Evolutionary conservation across 2,329 filamentous ascomycete genomes (phyloP), one percentile per base, ranked within the genome.

Genomic region (Fusarium ramigenum): DNA sequence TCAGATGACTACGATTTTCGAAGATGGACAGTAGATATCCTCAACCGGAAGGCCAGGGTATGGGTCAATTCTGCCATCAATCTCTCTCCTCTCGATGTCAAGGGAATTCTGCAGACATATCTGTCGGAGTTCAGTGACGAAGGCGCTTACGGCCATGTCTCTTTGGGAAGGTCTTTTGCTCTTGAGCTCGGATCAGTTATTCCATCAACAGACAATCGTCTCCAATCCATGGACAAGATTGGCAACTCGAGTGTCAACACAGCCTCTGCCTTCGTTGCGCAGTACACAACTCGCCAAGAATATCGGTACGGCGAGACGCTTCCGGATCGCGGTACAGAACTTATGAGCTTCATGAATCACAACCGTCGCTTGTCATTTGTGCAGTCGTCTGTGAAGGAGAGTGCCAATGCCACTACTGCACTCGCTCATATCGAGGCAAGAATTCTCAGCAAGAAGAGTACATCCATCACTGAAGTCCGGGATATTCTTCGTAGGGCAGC

Each of bases 231-330:
- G 54, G 93, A 97, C 74, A 88, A 88, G 40, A 88, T 93, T 71
- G 91, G 92, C 23, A 90, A 92, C 53, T 90, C 90, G 60, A 90
- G 90, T 70, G 92, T 98, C 80, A 97, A 98, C 80, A 95, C 95
- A 16, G 95, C 94, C 1, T 98, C 96, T 5, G 96, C 98, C 80
- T 97, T 99, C 77, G 91, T 99, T 79, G 95, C 96, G 4, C 96
- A 99, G 79, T 99, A 99, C 80, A 98, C 96, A 7, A 97, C 95
- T 32, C 93, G 96, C 42, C 97, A 99, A 80, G 95, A 97, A 79
- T 99, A 99, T 81, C 91, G 95, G 63, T 96, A 96, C 79, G 91
- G 94, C 16, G 94, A 97, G 79, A 89, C 90, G 5, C 84, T 93
- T 42, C 90, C 92, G 3, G 91, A 93, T 66, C 89, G 91, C 69